Conservation (phyloP, 345 rosid species). For the Melaleuca quinquenervia region DNA sequence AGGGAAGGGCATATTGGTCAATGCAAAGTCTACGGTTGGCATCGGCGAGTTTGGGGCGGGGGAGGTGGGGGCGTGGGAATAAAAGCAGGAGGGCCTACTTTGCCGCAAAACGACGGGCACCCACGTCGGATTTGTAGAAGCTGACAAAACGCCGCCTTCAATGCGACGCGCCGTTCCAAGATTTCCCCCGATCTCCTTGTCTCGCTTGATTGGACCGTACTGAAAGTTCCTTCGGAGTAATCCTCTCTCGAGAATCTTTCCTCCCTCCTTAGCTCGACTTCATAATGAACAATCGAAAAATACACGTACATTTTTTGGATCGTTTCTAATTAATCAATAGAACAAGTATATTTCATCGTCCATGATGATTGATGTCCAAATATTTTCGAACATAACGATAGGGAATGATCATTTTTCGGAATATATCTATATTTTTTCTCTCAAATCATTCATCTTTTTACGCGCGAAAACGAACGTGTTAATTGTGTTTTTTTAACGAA, state of each 20-base stretch:
- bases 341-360: too few relatives aligned
- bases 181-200: slow-evolving; percentile 70
- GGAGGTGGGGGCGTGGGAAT: slow-evolving; percentile 1
- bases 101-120: slow-evolving; percentile 78
- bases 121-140: slow-evolving; percentile 51
- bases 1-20: not conserved
- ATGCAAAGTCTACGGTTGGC: not conserved
- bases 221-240: not conserved
- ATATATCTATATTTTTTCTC: too few relatives aligned
- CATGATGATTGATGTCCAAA: too few relatives aligned
- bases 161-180: slow-evolving; percentile 39
- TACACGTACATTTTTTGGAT: too few relatives aligned
- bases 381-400: too few relatives aligned
- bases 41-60: not conserved
- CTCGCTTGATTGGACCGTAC: slow-evolving; percentile 31
- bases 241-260: not conserved
- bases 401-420: too few relatives aligned
- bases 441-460: too few relatives aligned
- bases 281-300: too few relatives aligned
- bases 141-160: slow-evolving; percentile 53
- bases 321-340: too few relatives aligned
- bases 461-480: too few relatives aligned
- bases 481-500: too few relatives aligned
- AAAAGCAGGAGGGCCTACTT: slow-evolving; percentile 33
- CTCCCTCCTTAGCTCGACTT: not conserved